These are phyloP conservation scores for Aspergillus transmontanensis DNA, from an alignment of 2,329 filamentous ascomycete genomes.

Conservation along the genomic window DNA sequence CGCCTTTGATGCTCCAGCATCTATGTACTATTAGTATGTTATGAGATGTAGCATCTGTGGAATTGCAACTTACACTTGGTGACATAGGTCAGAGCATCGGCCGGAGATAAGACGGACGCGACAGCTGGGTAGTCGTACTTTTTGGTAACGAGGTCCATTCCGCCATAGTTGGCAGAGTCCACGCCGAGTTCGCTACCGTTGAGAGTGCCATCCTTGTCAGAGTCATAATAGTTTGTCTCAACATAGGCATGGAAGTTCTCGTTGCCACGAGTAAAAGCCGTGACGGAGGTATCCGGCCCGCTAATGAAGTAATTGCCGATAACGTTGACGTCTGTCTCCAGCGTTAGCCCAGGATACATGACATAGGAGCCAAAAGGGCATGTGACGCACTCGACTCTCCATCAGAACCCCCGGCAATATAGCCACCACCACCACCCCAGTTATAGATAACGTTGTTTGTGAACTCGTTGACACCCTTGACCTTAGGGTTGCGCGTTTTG, in stretches of 20 bases:
- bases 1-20: conserved; percentile 19
- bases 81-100: conserved; percentile 15
- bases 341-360: background rate
- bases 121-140: conserved; percentile 19
- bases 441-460: conserved; percentile 57
- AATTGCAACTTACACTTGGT: conserved; percentile 12
- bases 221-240: conserved; percentile 56
- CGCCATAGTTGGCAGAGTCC: conserved; percentile 14
- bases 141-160: conserved; percentile 17
- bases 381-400: conserved; percentile 41
- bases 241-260: conserved; percentile 57
- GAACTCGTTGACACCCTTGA: conserved; percentile 60
- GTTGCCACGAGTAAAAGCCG: conserved; percentile 60
- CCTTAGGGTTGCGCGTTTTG: conserved; percentile 60
- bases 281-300: conserved; percentile 53
- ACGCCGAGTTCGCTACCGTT: conserved; percentile 41
- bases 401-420: conserved; percentile 56
- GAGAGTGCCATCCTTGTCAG: conserved; percentile 52
- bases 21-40: background rate
- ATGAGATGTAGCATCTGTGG: background rate
- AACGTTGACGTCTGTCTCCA: conserved; percentile 49
- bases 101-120: conserved; percentile 8
- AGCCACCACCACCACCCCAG: conserved; percentile 54
- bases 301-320: conserved; percentile 61
- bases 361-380: background rate